These are phyloP conservation scores for Metschnikowia aberdeeniae DNA, from an alignment of 805 yeast genomes.

Conservation along the genomic window DNA sequence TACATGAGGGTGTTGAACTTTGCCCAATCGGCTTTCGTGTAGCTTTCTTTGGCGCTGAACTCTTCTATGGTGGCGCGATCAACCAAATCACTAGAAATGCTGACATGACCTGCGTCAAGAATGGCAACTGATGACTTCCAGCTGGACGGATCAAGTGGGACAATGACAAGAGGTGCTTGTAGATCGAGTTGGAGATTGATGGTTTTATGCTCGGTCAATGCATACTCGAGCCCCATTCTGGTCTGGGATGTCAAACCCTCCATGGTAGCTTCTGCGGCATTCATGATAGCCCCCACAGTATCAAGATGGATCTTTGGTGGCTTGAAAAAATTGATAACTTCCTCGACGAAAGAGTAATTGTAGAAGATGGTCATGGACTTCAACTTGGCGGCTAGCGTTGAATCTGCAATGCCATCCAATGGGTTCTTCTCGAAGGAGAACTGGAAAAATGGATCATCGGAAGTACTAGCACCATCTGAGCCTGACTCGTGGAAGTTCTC, in stretches of 20 bases:
- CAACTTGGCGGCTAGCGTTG: slow-evolving; percentile 66
- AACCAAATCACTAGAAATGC: slow-evolving; percentile 75
- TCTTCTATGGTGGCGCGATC: slow-evolving; percentile 64
- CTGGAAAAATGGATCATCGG: slow-evolving; percentile 68
- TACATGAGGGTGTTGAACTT: slow-evolving; percentile 76
- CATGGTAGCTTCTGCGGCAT: slow-evolving; percentile 92
- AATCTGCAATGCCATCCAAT: slow-evolving; percentile 76
- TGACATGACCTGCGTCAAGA: slow-evolving; percentile 93
- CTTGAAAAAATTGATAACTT: slow-evolving; percentile 67
- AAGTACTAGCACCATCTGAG: slow-evolving; percentile 5
- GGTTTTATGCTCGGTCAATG: slow-evolving; percentile 92
- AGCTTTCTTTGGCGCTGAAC: slow-evolving; percentile 58
- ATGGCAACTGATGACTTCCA: slow-evolving; percentile 87
- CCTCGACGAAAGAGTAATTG: slow-evolving; percentile 79
- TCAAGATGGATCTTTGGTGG: slow-evolving; percentile 85
- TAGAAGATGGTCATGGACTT: slow-evolving; percentile 87
- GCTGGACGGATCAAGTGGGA: slow-evolving; percentile 76
- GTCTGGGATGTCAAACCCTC: slow-evolving; percentile 90
- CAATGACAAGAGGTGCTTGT: slow-evolving; percentile 86
- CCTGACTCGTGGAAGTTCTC: slow-evolving; percentile 31
- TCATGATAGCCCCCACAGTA: slow-evolving; percentile 84
- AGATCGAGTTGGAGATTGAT: slow-evolving; percentile 79
- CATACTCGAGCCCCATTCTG: slow-evolving; percentile 86
- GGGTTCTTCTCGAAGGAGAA: slow-evolving; percentile 85
- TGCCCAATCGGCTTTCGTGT: slow-evolving; percentile 69